Percentiles rank a stretch among this genome's conserved stretches.
Evolutionary conservation across 2,329 filamentous ascomycete species (phyloP).

Genomic region (Aspergillus unguis): DNA sequence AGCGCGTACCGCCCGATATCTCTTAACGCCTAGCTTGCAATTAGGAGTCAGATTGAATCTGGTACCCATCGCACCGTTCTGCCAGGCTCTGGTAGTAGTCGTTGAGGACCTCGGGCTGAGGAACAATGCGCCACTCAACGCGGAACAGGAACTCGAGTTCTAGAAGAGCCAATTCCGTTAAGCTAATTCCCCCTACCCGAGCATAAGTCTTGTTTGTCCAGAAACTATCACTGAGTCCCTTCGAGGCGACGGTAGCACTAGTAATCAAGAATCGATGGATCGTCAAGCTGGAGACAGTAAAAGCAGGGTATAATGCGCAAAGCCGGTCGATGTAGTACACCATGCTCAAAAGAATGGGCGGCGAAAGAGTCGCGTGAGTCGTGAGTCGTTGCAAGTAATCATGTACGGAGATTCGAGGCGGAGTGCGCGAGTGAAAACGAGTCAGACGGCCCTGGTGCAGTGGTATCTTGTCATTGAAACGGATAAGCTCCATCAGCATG

Average conservation of each 20-base stretch:
- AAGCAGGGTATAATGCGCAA: slow-evolving; percentile 86
- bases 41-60: slow-evolving; percentile 43
- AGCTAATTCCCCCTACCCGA: slow-evolving; percentile 84
- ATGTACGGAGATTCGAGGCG: slow-evolving; percentile 87
- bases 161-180: slow-evolving; percentile 82
- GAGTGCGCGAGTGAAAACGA: slow-evolving; percentile 85
- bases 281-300: slow-evolving; percentile 93
- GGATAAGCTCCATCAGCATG: slow-evolving; percentile 93
- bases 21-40: not conserved
- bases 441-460: slow-evolving; percentile 83
- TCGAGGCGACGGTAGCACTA: slow-evolving; percentile 90
- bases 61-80: slow-evolving; percentile 60
- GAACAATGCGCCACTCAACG: slow-evolving; percentile 95
- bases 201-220: slow-evolving; percentile 99
- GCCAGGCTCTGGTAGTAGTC: slow-evolving; percentile 91
- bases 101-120: slow-evolving; percentile 86
- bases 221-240: slow-evolving; percentile 93
- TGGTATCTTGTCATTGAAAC: slow-evolving; percentile 84
- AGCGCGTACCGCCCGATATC: no score
- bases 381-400: slow-evolving; percentile 93
- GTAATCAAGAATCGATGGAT: slow-evolving; percentile 97
- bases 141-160: slow-evolving; percentile 91
- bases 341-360: slow-evolving; percentile 94
- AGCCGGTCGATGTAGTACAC: slow-evolving; percentile 97
- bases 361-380: slow-evolving; percentile 87